Conservation (phyloP, 2,329 filamentous ascomycete species). For the Neopestalotiopsis rosae region DNA sequence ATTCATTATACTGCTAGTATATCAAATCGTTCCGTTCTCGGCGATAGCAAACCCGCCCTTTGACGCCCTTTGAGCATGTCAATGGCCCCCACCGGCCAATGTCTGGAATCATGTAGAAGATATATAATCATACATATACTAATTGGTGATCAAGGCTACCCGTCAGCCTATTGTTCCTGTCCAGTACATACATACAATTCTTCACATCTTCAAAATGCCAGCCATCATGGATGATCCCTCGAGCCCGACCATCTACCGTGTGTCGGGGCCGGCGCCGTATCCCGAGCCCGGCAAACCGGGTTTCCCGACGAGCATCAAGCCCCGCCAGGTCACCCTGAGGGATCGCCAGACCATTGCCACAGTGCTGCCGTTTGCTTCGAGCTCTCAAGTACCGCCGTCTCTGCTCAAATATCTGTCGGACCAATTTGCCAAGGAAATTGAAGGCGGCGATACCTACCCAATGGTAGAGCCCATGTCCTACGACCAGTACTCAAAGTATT, state of each 20-base stretch:
- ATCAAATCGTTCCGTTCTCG: conserved; percentile 8
- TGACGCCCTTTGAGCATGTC: not conserved
- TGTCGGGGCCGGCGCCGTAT: conserved; percentile 69
- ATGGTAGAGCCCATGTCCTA: conserved; percentile 79
- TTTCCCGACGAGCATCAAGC: conserved; percentile 71
- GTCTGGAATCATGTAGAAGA: not conserved
- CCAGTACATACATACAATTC: conserved; percentile 17
- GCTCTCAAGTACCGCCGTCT: conserved; percentile 74
- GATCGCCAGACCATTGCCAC: conserved; percentile 86
- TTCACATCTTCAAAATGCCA: conserved; percentile 62
- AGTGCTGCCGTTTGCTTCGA: conserved; percentile 81
- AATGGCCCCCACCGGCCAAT: not conserved
- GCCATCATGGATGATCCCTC: conserved; percentile 80
- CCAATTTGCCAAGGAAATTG: conserved; percentile 88
- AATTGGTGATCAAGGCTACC: not conserved
- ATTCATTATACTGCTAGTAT: conserved; percentile 1
- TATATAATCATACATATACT: not conserved
- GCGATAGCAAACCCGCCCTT: not conserved
- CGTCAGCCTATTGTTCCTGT: not conserved
- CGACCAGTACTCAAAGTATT: conserved; percentile 81
- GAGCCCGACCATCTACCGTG: conserved; percentile 71
- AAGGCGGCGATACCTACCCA: conserved; percentile 89
- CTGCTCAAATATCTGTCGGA: conserved; percentile 80
- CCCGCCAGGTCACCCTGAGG: conserved; percentile 80
- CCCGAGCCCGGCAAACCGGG: conserved; percentile 65